Conservation (phyloP, 768 basidiomycete genomes). For the Pleurotus eryngii region DNA sequence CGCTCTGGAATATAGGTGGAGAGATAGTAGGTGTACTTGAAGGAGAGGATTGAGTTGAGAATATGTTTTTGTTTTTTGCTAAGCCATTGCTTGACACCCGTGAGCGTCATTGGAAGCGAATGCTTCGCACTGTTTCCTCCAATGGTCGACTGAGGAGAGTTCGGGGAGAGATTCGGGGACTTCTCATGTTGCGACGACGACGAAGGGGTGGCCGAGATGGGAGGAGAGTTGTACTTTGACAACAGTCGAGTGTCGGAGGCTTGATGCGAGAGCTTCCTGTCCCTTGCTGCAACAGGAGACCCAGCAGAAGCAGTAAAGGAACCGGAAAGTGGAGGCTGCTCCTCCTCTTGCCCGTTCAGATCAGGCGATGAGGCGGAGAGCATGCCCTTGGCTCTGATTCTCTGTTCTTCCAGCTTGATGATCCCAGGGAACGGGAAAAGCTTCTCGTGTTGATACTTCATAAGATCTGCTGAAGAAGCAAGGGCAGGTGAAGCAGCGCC, state of each 20-base stretch:
- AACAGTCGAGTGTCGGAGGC: conserved; percentile 66
- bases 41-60: conserved; percentile 40
- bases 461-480: conserved; percentile 64
- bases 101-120: conserved; percentile 64
- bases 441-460: conserved; percentile 75
- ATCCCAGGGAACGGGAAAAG: conserved; percentile 91
- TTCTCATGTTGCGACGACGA: conserved; percentile 51
- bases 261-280: conserved; percentile 65
- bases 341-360: conserved; percentile 47
- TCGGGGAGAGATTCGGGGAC: conserved; percentile 32
- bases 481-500: conserved; percentile 77
- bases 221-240: conserved; percentile 46
- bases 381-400: conserved; percentile 53
- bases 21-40: conserved; percentile 32
- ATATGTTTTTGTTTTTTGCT: conserved; percentile 58
- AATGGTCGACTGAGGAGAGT: conserved; percentile 34
- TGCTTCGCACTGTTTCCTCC: conserved; percentile 35
- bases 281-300: conserved; percentile 49
- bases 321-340: conserved; percentile 35
- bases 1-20: conserved; percentile 19
- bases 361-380: conserved; percentile 45
- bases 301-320: conserved; percentile 51
- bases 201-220: conserved; percentile 39
- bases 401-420: conserved; percentile 71
- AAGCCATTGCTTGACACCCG: conserved; percentile 81